Conservation (phyloP, 208 protist species). For the Trypanosoma mega region DNA sequence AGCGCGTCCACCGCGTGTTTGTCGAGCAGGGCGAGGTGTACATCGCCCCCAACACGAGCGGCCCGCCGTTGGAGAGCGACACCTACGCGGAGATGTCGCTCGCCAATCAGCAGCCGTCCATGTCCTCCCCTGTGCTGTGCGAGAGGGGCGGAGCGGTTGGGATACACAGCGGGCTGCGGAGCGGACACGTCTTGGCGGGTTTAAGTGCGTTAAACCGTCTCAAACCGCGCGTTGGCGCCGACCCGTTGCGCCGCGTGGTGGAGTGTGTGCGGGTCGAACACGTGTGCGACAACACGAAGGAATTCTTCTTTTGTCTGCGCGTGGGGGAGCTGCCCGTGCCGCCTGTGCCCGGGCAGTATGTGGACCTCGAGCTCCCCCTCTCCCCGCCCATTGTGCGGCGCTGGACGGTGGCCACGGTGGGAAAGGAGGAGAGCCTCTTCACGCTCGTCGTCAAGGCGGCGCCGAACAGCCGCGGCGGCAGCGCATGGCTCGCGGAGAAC, state of each 20-base stretch:
- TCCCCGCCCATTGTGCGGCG: slow-evolving; percentile 41
- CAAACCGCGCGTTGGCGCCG: not conserved
- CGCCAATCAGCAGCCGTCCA: slow-evolving; percentile 64
- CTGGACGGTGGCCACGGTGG: slow-evolving; percentile 65
- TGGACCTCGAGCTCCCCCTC: slow-evolving; percentile 65
- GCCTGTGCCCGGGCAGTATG: slow-evolving; percentile 44
- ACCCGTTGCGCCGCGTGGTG: not conserved
- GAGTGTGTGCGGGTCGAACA: slow-evolving; percentile 23
- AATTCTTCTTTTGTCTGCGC: slow-evolving; percentile 51
- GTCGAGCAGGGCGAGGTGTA: slow-evolving; percentile 68
- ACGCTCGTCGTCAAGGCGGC: slow-evolving; percentile 64
- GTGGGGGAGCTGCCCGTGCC: slow-evolving; percentile 24
- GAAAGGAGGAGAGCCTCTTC: slow-evolving; percentile 43
- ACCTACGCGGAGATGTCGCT: slow-evolving; percentile 72
- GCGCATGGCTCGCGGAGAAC: slow-evolving; percentile 60
- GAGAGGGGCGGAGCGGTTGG: slow-evolving; percentile 6
- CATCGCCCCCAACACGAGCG: slow-evolving; percentile 51
- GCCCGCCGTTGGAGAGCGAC: slow-evolving; percentile 64
- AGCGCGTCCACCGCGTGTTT: slow-evolving; percentile 68
- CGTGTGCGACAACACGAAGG: slow-evolving; percentile 48
- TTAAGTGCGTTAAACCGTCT: not conserved
- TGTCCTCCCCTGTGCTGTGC: slow-evolving; percentile 25
- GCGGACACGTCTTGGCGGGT: slow-evolving; percentile 53
- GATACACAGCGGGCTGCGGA: slow-evolving; percentile 57
- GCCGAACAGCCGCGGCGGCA: slow-evolving; percentile 34